Conservation (phyloP, 257 asterid species). For the Ocimum tenuiflorum region DNA sequence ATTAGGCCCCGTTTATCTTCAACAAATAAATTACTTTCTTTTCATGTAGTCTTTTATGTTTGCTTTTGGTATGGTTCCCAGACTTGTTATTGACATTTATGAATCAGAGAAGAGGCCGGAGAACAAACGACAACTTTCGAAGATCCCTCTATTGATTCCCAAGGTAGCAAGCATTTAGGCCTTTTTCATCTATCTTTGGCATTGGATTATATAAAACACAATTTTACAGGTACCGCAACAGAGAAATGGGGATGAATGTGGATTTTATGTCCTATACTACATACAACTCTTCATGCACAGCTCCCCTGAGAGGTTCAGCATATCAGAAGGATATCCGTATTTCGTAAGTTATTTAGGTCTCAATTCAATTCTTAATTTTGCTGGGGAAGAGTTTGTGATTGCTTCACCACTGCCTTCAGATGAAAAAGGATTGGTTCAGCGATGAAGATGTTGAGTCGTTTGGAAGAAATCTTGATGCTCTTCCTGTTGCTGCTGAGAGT, state of each 20-base stretch:
- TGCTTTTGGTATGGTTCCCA: too few species aligned
- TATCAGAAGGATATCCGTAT: conserved; percentile 57
- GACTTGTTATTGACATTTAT: conserved; percentile 46
- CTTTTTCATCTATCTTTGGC: background rate
- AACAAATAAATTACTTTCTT: background rate
- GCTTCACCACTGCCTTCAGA: conserved; percentile 22
- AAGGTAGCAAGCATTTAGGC: conserved; percentile 27
- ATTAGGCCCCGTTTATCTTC: too few species aligned
- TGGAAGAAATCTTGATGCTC: conserved; percentile 26
- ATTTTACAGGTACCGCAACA: conserved; percentile 61
- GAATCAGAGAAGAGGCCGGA: conserved; percentile 29
- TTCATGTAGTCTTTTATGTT: too few species aligned
- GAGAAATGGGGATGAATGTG: conserved; percentile 53
- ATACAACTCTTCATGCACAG: conserved; percentile 39
- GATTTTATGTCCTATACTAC: conserved; percentile 45
- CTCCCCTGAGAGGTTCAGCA: conserved; percentile 47
- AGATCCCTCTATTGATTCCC: conserved; percentile 50
- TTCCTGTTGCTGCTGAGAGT: background rate
- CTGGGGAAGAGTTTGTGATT: background rate
- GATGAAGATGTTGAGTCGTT: conserved; percentile 40
- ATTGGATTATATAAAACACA: background rate
- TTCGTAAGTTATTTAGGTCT: conserved; percentile 54
- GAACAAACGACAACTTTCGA: conserved; percentile 24
- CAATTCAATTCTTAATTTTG: too few species aligned
- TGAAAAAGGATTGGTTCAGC: conserved; percentile 52